A percentile compares a stretch with the other conserved stretches of the same genome.
Conservation (phyloP, 2,329 filamentous ascomycete species). For the Aspergillus luchuensis region DNA sequence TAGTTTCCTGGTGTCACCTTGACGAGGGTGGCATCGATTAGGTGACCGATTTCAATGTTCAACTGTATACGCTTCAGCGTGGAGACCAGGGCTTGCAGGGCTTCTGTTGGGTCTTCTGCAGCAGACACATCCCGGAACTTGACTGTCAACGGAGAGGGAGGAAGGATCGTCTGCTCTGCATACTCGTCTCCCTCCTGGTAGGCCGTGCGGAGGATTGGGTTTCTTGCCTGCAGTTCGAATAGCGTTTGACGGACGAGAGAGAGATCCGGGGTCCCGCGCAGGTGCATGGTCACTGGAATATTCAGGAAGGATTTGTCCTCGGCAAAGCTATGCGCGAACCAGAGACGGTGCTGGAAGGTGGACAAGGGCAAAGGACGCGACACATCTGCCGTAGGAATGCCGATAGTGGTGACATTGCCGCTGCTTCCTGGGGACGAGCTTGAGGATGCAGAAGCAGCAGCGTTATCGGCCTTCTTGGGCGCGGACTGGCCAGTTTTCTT, state of each 20-base stretch:
- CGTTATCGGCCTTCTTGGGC: background rate
- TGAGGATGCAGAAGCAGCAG: background rate
- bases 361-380: background rate
- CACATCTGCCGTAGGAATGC: background rate
- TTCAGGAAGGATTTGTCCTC: conserved; percentile 4
- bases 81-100: background rate
- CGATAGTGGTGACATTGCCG: background rate
- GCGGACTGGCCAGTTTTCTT: background rate
- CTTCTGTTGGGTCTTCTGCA: background rate
- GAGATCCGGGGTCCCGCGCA: background rate
- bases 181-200: conserved; percentile 2
- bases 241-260: background rate
- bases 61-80: background rate
- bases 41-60: conserved; percentile 8
- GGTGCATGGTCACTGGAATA: background rate
- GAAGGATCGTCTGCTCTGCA: background rate
- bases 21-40: background rate
- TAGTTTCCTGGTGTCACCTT: background rate
- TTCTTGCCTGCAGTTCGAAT: background rate
- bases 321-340: conserved; percentile 4
- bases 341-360: conserved; percentile 4
- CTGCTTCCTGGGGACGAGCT: background rate
- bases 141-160: background rate
- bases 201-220: background rate
- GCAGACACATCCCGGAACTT: background rate